Evolutionary conservation across 371 early-diverging fungal genomes (phyloP).

Genomic region (Mucor irregularis): DNA sequence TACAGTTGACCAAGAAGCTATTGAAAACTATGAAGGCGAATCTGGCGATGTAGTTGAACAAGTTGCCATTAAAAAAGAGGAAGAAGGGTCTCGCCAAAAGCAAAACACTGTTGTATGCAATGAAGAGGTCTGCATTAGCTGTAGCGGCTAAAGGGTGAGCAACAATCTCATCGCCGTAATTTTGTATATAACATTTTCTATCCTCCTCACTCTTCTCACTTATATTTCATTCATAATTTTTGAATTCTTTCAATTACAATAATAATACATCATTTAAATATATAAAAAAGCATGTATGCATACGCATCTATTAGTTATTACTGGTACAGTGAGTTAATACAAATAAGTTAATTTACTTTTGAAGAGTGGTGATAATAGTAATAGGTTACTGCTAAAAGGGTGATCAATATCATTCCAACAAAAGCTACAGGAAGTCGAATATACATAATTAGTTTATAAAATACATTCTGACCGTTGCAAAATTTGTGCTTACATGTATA

Average conservation of each 20-base stretch:
- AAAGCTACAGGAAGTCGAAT: no score
- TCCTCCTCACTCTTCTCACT: background rate
- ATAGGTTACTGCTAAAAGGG: background rate
- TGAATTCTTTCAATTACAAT: no score
- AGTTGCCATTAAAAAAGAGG: constrained; percentile 24
- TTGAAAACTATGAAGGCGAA: constrained; percentile 28
- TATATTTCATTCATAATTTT: no score
- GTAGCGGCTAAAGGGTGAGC: constrained; percentile 81
- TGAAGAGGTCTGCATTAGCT: constrained; percentile 91
- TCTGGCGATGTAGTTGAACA: constrained; percentile 23
- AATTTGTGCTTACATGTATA: constrained; percentile 14
- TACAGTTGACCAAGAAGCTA: constrained; percentile 66
- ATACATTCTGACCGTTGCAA: no score
- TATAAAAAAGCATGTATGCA: no score
- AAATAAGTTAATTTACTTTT: no score
- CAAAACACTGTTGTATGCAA: constrained; percentile 83
- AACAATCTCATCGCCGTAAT: no score
- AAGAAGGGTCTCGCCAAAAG: no score
- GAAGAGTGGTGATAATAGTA: background rate
- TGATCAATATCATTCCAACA: background rate
- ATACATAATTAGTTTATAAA: no score
- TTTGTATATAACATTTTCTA: background rate
- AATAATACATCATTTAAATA: no score
- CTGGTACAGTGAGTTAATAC: no score
- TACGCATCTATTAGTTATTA: no score